Evolutionary conservation across 2,329 filamentous ascomycete genomes (phyloP).

Genomic region (Aureobasidium lini): DNA sequence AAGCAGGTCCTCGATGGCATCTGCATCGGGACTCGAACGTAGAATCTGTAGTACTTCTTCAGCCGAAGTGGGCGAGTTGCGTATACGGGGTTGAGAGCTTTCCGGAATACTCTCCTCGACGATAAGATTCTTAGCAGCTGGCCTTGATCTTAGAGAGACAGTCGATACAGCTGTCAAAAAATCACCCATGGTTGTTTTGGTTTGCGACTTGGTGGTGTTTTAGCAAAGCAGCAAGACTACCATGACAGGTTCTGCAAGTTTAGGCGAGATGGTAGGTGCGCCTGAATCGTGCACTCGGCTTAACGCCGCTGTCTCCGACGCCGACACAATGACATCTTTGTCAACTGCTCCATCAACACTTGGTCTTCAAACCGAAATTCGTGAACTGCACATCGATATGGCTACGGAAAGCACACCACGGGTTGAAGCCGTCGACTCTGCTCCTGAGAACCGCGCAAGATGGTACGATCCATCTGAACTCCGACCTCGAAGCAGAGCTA

Average conservation of each 20-base stretch:
- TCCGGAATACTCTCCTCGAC: not conserved
- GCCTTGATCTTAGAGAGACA: slow-evolving; percentile 19
- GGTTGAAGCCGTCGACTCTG: not conserved
- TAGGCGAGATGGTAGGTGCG: not conserved
- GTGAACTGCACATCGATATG: not conserved
- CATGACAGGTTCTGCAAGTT: not conserved
- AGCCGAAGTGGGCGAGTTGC: slow-evolving; percentile 9
- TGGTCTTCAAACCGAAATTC: not conserved
- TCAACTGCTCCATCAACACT: not conserved
- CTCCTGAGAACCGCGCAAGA: slow-evolving; percentile 3
- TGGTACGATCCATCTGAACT: not conserved
- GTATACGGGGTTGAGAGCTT: not conserved
- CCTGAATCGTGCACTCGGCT: not conserved
- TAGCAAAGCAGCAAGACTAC: not conserved
- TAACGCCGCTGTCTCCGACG: slow-evolving; percentile 2
- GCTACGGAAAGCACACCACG: not conserved
- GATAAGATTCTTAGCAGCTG: slow-evolving; percentile 1
- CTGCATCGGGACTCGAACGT: slow-evolving; percentile 32
- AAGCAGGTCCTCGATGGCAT: slow-evolving; percentile 27
- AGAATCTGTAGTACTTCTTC: slow-evolving; percentile 30
- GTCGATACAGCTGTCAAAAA: slow-evolving; percentile 43
- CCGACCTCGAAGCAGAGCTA: not conserved
- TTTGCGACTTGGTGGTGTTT: slow-evolving; percentile 15
- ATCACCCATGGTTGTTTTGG: slow-evolving; percentile 37
- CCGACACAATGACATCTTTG: slow-evolving; percentile 1